Percentiles rank a stretch among this genome's conserved stretches.
Conservation (phyloP, 441 rosid species). For the Gossypium lobatum region DNA sequence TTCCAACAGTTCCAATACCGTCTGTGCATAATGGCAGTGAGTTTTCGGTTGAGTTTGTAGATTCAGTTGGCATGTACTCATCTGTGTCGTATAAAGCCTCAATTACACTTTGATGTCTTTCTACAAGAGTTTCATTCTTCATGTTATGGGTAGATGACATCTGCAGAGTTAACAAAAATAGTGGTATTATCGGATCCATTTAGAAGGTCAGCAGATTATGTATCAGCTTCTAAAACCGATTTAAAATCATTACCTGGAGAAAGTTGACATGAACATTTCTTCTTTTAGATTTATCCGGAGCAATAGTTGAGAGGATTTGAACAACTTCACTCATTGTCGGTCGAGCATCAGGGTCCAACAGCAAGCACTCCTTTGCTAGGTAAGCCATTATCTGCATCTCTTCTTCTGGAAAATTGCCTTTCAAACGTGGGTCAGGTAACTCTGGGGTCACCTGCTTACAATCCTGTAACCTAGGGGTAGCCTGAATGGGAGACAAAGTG, state of each 20-base stretch:
- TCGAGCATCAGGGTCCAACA: conserved; percentile 80
- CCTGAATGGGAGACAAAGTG: conserved; percentile 34
- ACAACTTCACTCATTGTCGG: conserved; percentile 97
- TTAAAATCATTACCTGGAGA: conserved; percentile 45
- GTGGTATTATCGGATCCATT: not conserved
- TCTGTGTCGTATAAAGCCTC: conserved; percentile 24
- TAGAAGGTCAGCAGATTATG: not conserved
- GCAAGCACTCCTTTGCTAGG: conserved; percentile 86
- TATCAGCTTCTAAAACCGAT: not conserved
- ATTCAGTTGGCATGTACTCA: conserved; percentile 19
- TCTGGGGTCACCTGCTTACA: conserved; percentile 51
- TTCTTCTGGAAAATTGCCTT: conserved; percentile 67
- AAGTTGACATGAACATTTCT: conserved; percentile 54
- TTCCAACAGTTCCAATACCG: not conserved
- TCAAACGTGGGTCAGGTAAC: conserved; percentile 73
- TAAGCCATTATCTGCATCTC: conserved; percentile 87
- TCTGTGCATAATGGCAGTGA: conserved; percentile 19
- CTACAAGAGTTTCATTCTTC: conserved; percentile 20
- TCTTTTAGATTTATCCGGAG: conserved; percentile 62
- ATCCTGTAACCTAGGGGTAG: conserved; percentile 68
- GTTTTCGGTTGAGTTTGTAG: conserved; percentile 14
- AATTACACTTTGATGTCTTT: conserved; percentile 18
- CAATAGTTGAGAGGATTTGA: conserved; percentile 82
- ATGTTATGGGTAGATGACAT: conserved; percentile 24
- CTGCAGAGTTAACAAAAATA: conserved; percentile 25